These are phyloP conservation scores for Leptodontidium sp. DNA, from an alignment of 2,329 filamentous ascomycete species.

Conservation along the genomic window DNA sequence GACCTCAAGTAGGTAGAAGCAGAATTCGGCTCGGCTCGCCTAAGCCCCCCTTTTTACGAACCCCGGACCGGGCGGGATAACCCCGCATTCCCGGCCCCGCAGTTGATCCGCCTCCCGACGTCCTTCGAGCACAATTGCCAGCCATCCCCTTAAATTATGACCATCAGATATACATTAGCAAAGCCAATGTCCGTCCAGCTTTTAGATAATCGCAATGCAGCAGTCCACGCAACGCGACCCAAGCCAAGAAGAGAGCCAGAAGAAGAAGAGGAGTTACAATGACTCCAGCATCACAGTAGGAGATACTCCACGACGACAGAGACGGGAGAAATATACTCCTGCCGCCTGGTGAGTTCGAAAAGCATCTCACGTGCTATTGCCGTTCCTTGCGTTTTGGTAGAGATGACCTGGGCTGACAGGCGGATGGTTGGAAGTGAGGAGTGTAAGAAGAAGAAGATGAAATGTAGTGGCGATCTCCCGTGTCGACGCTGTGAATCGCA, in stretches of 20 bases:
- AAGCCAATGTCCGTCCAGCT: too few relatives aligned
- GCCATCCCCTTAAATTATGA: too few relatives aligned
- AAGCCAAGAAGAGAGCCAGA: not conserved
- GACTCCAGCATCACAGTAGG: not conserved
- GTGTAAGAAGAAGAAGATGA: conserved; percentile 18
- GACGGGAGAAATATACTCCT: conserved; percentile 2
- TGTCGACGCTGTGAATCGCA: conserved; percentile 9
- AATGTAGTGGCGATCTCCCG: not conserved
- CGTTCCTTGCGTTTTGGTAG: not conserved
- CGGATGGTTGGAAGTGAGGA: not conserved
- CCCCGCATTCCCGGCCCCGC: too few relatives aligned
- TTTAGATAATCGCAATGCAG: too few relatives aligned
- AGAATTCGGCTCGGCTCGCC: too few relatives aligned
- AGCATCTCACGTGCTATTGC: not conserved
- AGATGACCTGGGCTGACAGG: not conserved
- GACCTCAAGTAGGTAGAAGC: too few relatives aligned
- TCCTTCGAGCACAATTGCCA: too few relatives aligned
- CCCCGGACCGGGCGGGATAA: too few relatives aligned
- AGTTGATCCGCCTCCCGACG: too few relatives aligned
- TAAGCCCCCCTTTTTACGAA: too few relatives aligned
- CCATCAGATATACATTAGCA: too few relatives aligned
- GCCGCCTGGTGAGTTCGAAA: not conserved
- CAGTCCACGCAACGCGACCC: not conserved
- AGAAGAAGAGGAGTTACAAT: conserved; percentile 10
- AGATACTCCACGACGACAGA: not conserved